Evolutionary conservation across 2,329 filamentous ascomycete species (phyloP), one percentile per base, ranked within the genome.

Genomic region (Didymella arachidicola): DNA sequence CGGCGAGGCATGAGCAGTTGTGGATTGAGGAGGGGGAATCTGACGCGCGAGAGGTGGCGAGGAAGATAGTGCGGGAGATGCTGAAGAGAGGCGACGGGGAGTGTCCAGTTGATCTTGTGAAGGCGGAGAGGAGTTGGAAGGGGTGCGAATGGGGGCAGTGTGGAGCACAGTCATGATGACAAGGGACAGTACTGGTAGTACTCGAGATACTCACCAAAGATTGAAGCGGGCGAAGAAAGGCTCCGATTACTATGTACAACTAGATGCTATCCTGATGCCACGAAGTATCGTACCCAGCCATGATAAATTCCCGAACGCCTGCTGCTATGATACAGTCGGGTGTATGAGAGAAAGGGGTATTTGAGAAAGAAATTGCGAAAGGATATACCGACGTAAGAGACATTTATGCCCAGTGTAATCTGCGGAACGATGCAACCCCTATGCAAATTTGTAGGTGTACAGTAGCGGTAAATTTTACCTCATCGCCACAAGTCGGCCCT

Each of bases 401-500:
- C 38, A 1, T 5, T 43, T 3, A 12, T 26, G 27, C 16, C 41
- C 22, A 26, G 22, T 42, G 12, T 26, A 14, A 3, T 19, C 22
- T 27, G 34, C 34, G 29, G 36, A 19, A 4, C 46, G 25, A 50
- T 19, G 19, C 36, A 22, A 32, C 29, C 4, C n/a, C 34, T 48
- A 41, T 10, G 34, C 47, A 50, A 29, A 26, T 26, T 26, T 18
- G 34, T 47, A 41, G 16, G 16, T 29, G 29, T 6, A 4, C 19
- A 38, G 16, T 3, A 22, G 44, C 30, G 25, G 55, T 14, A 27
- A 43, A 42, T 59, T 22, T 25, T 25, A 36, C 27, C 18, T 71
- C 55, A 76, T 25, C 74, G 70, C 74, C 74, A 77, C 2, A 77
- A 53, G 60, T 77, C 74, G 11, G 73, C 74, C 53, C 72, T 61